Conservation (phyloP, 139 green algal species). For the Volvox africanus region DNA sequence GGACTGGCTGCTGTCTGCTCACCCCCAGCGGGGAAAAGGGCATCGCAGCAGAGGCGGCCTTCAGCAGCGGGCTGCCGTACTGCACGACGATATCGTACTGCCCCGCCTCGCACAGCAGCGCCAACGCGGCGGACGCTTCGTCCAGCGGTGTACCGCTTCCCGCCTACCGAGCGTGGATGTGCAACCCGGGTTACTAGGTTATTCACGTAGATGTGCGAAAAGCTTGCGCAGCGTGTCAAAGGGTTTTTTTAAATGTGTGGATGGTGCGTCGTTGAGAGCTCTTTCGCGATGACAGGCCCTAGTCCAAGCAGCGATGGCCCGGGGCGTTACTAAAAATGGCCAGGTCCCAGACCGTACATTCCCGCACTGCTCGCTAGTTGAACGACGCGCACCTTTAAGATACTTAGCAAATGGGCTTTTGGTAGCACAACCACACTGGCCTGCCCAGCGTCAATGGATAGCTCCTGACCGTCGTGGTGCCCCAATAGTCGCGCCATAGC, state of each 20-base stretch:
- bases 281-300: too few relatives aligned
- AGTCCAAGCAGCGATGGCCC: too few relatives aligned
- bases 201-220: too few relatives aligned
- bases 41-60: neutral
- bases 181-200: too few relatives aligned
- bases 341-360: too few relatives aligned
- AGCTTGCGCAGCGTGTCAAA: too few relatives aligned
- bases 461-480: neutral
- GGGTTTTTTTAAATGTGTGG: too few relatives aligned
- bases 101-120: slow-evolving; percentile 38
- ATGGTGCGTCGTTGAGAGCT: too few relatives aligned
- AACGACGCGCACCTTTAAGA: neutral
- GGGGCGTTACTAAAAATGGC: neutral
- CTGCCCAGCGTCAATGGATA: neutral
- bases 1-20: neutral
- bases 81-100: neutral
- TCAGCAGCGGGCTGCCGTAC: slow-evolving; percentile 14
- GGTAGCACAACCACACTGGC: neutral
- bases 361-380: neutral
- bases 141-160: slow-evolving; percentile 13
- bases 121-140: slow-evolving; percentile 39
- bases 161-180: neutral
- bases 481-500: slow-evolving; percentile 24
- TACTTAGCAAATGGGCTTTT: neutral
- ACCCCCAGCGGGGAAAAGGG: neutral